Evolutionary conservation across 75 land plant species (phyloP), one percentile per base, ranked within the genome.

Genomic region (Cupressus sempervirens): DNA sequence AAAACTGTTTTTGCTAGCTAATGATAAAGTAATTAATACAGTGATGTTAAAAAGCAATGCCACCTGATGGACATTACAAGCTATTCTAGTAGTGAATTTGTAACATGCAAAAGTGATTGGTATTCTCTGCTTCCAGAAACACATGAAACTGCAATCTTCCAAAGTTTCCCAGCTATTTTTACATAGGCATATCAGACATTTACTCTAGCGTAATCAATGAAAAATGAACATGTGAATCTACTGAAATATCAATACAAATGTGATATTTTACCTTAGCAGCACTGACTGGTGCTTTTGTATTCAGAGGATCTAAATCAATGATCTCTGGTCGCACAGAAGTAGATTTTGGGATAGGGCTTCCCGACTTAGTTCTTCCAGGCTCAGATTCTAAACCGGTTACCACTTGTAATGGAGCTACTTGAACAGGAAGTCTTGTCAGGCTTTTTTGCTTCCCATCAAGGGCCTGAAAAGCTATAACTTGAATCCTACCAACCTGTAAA

Each of bases 391-490:
- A 86, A 53, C 88, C 73, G 38, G 87, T 30, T 86, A 43, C 88
- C 82, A 65, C 87, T 46, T 75, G 29, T 34, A 73, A 65, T 41
- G 90, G 83, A 50, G 88, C 77, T n/a, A 88, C 80, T 83, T 85
- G 36, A 83, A 90, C 77, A 82, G 91, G 88, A 34, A 85, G 58
- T 62, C 68, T 77, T 35, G 84, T 43, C 16, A 53, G 1, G 54
- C 80, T 16, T 54, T 82, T 88, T 41, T 91, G 91, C 84, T 88
- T 91, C 76, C 96, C 96, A 88, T 96, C 93, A 29, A 88, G 80
- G 14, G 96, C 94, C 83, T 97, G 99, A 70, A 97, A 97, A 34
- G 99, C 99, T 83, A 92, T 97, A 9, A 95, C 98, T 85, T 97
- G 99, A 79, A 97, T 94, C 86, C 98, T 86, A 72, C 99, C 99